Evolutionary conservation across 2,329 filamentous ascomycete genomes (phyloP).

Genomic region (Aureobasidium sp.): DNA sequence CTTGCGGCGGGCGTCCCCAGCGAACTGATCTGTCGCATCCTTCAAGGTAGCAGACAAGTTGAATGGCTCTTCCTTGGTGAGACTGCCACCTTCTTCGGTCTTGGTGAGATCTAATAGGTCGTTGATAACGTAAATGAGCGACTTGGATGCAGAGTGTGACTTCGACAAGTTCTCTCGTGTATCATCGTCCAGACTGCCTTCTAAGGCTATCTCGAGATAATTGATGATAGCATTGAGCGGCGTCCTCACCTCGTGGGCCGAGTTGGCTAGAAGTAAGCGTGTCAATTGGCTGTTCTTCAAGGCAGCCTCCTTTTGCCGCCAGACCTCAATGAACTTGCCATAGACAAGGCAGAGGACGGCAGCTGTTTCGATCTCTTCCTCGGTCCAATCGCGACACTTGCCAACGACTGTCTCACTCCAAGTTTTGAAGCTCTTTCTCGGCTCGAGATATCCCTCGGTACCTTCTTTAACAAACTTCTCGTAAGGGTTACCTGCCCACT

Average conservation of each 20-base stretch:
- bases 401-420: constrained; percentile 77
- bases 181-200: constrained; percentile 69
- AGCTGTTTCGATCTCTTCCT: constrained; percentile 82
- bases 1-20: constrained; percentile 66
- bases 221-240: constrained; percentile 92
- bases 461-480: constrained; percentile 67
- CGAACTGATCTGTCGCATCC: constrained; percentile 71
- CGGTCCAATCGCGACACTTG: constrained; percentile 79
- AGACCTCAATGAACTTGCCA: constrained; percentile 83
- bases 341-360: constrained; percentile 83
- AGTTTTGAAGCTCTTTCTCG: constrained; percentile 66
- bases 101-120: constrained; percentile 84
- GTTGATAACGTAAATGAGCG: constrained; percentile 88
- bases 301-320: constrained; percentile 81
- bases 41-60: constrained; percentile 60
- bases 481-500: constrained; percentile 81
- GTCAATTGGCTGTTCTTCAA: constrained; percentile 76
- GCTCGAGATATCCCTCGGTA: constrained; percentile 66
- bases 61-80: constrained; percentile 75
- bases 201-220: constrained; percentile 82
- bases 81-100: constrained; percentile 68
- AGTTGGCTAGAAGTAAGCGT: constrained; percentile 70
- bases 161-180: constrained; percentile 75
- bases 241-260: constrained; percentile 84
- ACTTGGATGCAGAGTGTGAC: constrained; percentile 87